These are phyloP conservation scores for Polytrichum formosum DNA, from an alignment of 225 moss, liverwort and hornwort genomes.

Conservation along the genomic window DNA sequence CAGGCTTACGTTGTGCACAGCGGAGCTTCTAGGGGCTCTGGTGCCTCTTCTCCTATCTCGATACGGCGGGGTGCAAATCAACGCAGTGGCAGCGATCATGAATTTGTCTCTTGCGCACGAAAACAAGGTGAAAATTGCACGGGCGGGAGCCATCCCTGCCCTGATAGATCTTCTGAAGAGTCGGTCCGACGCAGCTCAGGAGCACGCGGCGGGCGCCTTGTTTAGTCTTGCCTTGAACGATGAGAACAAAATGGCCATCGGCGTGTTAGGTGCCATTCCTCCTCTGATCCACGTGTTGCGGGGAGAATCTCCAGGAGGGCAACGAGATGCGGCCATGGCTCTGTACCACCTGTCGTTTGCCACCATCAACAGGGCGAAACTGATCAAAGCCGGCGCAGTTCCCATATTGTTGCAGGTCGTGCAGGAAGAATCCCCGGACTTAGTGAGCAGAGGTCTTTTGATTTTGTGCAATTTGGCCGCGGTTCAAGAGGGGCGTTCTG, in stretches of 20 bases:
- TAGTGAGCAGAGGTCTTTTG: slow-evolving; percentile 72
- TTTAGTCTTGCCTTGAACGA: slow-evolving; percentile 90
- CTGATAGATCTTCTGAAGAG: slow-evolving; percentile 78
- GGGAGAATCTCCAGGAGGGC: slow-evolving; percentile 49
- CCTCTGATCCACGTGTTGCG: slow-evolving; percentile 76
- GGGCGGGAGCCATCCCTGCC: slow-evolving; percentile 71
- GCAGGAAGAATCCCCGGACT: slow-evolving; percentile 55
- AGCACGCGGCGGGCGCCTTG: slow-evolving; percentile 87
- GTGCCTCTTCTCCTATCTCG: slow-evolving; percentile 61
- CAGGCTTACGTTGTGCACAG: slow-evolving; percentile 54
- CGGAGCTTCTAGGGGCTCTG: slow-evolving; percentile 54
- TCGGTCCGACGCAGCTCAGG: slow-evolving; percentile 63
- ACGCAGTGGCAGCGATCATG: slow-evolving; percentile 80
- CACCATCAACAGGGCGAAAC: slow-evolving; percentile 81
- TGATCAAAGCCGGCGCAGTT: slow-evolving; percentile 79
- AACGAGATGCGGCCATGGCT: slow-evolving; percentile 93
- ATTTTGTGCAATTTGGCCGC: slow-evolving; percentile 79
- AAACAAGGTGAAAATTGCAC: slow-evolving; percentile 88
- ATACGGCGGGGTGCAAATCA: slow-evolving; percentile 63
- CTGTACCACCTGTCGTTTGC: slow-evolving; percentile 85
- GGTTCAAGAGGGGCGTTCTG: slow-evolving; percentile 73
- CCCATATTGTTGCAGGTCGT: slow-evolving; percentile 70
- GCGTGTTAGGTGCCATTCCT: slow-evolving; percentile 87
- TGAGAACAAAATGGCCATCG: slow-evolving; percentile 93
- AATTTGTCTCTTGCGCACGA: slow-evolving; percentile 77